Evolutionary conservation across 176 grass and related monocot genomes (phyloP), one percentile per base, ranked within the genome.

Genomic region (Poa pratensis): DNA sequence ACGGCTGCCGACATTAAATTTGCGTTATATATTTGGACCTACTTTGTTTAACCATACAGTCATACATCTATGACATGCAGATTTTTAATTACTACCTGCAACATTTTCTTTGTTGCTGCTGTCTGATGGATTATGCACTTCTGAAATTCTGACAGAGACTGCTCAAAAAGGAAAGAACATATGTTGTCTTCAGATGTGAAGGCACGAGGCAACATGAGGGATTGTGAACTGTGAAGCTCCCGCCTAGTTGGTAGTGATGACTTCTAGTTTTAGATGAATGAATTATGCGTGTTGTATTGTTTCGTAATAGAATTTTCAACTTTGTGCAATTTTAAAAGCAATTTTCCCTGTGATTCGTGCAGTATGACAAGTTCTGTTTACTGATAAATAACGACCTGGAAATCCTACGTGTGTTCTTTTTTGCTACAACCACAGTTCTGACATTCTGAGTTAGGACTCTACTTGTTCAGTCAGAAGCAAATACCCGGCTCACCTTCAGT

Each of bases 211-310:
- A 83, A 90, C 20, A 42, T 34, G 57, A 59, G 16, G 64, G 14
- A 73, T 73, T 68, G 20, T 66, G 58, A 74, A 87, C 58, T 26
- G n/a, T 11, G 48, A 35, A 48, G 26, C 35, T 87, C 52, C 76
- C 51, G 80, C 60, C 19, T 80, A 80, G 55, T 90, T 83, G 2
- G 37, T 42, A 23, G 43, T 13, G 8, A 75, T 60, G 48, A 69
- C 82, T 70, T 76, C 1, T 87, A 80, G 75, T 30, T 74, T 59
- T 76, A 77, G 69, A 76, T 62, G 60, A 81, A 87, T 35, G 51
- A 34, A 39, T 80, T 4, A 50, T 52, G 9, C 40, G 13, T 76
- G 23, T 61, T 87, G 58, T 84, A 87, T 61, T 80, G n/a, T 51
- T 73, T 14, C 13, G 65, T 42, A 7, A 63, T 74, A 45, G 50